Evolutionary conservation across 768 basidiomycete species (phyloP).

Genomic region (Psilocybe sp.): DNA sequence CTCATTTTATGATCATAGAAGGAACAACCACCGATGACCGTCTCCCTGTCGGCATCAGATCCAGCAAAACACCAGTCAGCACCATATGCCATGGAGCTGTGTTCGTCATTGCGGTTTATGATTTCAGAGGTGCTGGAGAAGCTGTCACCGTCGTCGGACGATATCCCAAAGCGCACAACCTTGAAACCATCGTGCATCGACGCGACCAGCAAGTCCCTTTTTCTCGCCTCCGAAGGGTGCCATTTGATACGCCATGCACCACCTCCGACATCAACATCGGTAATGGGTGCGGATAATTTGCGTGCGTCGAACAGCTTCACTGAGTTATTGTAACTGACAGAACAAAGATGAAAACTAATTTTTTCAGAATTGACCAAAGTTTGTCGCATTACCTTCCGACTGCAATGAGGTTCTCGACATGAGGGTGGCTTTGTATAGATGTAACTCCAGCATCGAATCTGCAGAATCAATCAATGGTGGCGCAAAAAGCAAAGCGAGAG

Average conservation of each 20-base stretch:
- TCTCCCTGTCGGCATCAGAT: constrained; percentile 27
- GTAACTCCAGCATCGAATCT: constrained; percentile 95
- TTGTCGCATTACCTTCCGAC: constrained; percentile 74
- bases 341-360: neutral
- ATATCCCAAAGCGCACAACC: constrained; percentile 49
- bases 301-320: constrained; percentile 84
- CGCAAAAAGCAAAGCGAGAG: neutral
- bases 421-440: constrained; percentile 80
- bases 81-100: constrained; percentile 87
- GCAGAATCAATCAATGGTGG: neutral
- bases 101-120: constrained; percentile 64
- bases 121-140: constrained; percentile 32
- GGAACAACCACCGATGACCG: constrained; percentile 82
- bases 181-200: constrained; percentile 99
- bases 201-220: constrained; percentile 80
- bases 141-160: constrained; percentile 12
- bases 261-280: constrained; percentile 71
- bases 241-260: constrained; percentile 97
- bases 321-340: constrained; percentile 72
- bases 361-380: neutral
- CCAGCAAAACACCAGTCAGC: constrained; percentile 77
- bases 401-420: constrained; percentile 77
- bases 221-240: constrained; percentile 75
- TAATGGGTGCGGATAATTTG: constrained; percentile 55
- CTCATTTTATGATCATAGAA: constrained; percentile 91